A percentile compares a stretch with the other conserved stretches of the same genome.
phyloP scores from a whole-genome alignment of 2,329 filamentous ascomycete genomes.

The Epichloe bromicola region DNA sequence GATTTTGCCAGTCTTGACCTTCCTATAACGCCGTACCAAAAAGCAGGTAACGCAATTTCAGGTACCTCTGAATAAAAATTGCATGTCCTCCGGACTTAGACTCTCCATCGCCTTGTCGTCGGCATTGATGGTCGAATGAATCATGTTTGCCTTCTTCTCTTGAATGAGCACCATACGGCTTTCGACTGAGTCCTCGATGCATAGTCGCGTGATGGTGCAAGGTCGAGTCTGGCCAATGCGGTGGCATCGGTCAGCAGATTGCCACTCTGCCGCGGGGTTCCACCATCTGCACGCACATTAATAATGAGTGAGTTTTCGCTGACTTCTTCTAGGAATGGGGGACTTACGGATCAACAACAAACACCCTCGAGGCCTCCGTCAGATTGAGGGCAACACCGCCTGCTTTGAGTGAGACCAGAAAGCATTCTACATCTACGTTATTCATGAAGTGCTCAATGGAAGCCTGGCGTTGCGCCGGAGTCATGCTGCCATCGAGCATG shows the following conservation, averaged over 20 bases:
- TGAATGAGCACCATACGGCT: constrained; percentile 90
- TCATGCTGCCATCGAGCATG: constrained; percentile 97
- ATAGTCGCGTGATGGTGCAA: constrained; percentile 85
- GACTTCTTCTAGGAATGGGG: background rate
- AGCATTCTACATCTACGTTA: constrained; percentile 87
- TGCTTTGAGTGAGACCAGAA: constrained; percentile 89
- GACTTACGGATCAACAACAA: constrained; percentile 88
- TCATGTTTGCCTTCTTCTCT: constrained; percentile 98
- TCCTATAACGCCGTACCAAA: background rate
- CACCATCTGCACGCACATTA: constrained; percentile 55
- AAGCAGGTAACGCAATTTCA: background rate
- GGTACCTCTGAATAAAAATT: constrained; percentile 86
- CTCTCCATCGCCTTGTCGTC: constrained; percentile 86
- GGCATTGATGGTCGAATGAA: constrained; percentile 89
- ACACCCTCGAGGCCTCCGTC: constrained; percentile 87
- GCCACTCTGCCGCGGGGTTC: constrained; percentile 99
- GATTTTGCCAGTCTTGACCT: no score
- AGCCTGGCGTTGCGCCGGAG: constrained; percentile 78
- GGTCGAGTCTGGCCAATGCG: constrained; percentile 91
- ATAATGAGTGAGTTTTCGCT: constrained; percentile 6
- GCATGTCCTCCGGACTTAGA: constrained; percentile 79
- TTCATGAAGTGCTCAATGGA: constrained; percentile 96
- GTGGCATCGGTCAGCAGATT: constrained; percentile 86
- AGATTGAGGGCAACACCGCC: constrained; percentile 92
- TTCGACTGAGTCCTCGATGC: constrained; percentile 95